These are phyloP conservation scores for Backusella circina DNA, from an alignment of 192 early-diverging fungal genomes.

Conservation along the genomic window DNA sequence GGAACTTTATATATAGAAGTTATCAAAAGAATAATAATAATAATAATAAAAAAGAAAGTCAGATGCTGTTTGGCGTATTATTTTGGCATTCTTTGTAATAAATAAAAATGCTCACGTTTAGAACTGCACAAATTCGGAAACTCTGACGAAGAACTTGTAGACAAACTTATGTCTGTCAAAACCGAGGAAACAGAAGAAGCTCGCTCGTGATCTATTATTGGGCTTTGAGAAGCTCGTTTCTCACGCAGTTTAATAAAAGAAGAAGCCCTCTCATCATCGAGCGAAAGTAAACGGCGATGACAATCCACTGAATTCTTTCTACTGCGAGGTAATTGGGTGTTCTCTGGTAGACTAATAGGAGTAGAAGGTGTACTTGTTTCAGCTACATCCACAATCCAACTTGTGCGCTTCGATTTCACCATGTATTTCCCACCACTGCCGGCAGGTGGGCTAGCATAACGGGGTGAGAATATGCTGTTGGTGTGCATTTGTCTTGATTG, in stretches of 20 bases:
- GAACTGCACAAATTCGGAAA: constrained; percentile 6
- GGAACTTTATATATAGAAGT: no score
- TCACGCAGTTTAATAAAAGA: constrained; percentile 12
- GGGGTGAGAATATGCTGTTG: not conserved
- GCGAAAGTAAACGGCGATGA: not conserved
- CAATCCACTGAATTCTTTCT: constrained; percentile 11
- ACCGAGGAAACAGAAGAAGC: constrained; percentile 28
- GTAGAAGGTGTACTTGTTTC: constrained; percentile 8
- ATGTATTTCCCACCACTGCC: constrained; percentile 25
- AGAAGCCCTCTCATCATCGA: not conserved
- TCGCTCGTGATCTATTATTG: constrained; percentile 10
- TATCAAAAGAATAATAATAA: no score
- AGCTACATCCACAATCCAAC: constrained; percentile 23
- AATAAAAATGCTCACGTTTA: constrained; percentile 14
- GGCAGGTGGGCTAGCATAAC: constrained; percentile 16
- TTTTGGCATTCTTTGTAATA: constrained; percentile 4
- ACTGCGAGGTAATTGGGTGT: not conserved
- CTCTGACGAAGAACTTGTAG: not conserved
- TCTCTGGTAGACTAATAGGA: constrained; percentile 14
- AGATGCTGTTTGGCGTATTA: not conserved
- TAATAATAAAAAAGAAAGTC: not conserved
- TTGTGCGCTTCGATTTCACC: constrained; percentile 29
- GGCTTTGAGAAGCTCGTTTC: not conserved
- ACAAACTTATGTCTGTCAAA: constrained; percentile 15
- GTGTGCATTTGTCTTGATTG: not conserved